Conservation (phyloP, 495 filamentous ascomycete genomes). For the Talaromyces thailandensis region DNA sequence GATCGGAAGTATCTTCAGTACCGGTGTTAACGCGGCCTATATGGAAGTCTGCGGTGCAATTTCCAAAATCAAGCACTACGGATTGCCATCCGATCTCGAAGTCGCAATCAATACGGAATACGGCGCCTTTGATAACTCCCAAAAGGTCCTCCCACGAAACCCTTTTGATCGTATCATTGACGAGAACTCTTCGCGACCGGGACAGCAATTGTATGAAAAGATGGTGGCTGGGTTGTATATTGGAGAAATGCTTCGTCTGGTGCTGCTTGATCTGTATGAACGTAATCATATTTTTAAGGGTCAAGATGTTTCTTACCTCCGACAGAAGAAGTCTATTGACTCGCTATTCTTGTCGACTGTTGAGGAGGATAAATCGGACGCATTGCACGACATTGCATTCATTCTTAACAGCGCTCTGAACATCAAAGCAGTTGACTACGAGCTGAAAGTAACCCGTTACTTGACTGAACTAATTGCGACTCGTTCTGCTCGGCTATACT, state of each 20-base stretch:
- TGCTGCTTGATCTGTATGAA: slow-evolving; percentile 29
- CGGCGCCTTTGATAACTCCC: slow-evolving; percentile 92
- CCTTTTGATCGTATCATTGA: slow-evolving; percentile 30
- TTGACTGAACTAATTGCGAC: slow-evolving; percentile 81
- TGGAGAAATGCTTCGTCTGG: slow-evolving; percentile 35
- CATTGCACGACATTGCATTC: slow-evolving; percentile 62
- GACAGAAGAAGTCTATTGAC: slow-evolving; percentile 66
- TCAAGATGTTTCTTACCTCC: slow-evolving; percentile 46
- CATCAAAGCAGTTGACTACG: slow-evolving; percentile 53
- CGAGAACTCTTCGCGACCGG: slow-evolving; percentile 27
- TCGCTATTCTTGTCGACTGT: slow-evolving; percentile 70
- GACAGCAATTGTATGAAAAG: slow-evolving; percentile 40
- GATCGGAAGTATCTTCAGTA: slow-evolving; percentile 94
- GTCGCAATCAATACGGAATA: slow-evolving; percentile 98
- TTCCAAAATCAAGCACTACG: slow-evolving; percentile 76
- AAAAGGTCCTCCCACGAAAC: slow-evolving; percentile 72
- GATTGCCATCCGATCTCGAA: slow-evolving; percentile 66
- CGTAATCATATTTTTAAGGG: slow-evolving; percentile 21
- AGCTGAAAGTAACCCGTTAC: slow-evolving; percentile 70
- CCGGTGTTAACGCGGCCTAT: slow-evolving; percentile 92
- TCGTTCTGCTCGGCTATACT: slow-evolving; percentile 78
- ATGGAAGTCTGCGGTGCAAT: slow-evolving; percentile 80
- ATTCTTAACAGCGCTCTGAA: slow-evolving; percentile 61
- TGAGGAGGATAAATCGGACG: slow-evolving; percentile 60
- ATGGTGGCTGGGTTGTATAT: slow-evolving; percentile 41